Conservation (phyloP, 768 basidiomycete species). For the Boletus tomentosulus region DNA sequence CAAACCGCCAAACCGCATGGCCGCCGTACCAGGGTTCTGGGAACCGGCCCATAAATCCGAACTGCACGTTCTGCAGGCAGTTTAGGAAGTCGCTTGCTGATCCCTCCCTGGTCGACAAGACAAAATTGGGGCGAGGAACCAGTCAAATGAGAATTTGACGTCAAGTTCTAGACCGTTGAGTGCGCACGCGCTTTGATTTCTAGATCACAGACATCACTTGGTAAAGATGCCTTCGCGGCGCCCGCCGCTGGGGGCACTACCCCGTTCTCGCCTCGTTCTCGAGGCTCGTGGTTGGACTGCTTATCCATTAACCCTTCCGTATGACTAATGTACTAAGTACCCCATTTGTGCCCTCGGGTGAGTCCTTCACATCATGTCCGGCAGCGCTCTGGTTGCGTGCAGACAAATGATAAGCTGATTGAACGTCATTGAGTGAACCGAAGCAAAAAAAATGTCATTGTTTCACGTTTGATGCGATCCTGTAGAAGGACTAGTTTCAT, state of each 20-base stretch:
- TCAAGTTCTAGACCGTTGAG: constrained; percentile 23
- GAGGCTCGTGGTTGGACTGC: constrained; percentile 7
- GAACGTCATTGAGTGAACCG: neutral
- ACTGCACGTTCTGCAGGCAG: constrained; percentile 16
- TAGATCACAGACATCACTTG: constrained; percentile 3
- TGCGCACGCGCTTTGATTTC: neutral
- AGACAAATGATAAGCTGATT: neutral
- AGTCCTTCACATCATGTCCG: too few species aligned
- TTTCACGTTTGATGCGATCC: constrained; percentile 18
- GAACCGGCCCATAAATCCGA: too few species aligned
- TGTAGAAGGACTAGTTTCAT: constrained; percentile 7
- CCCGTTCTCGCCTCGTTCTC: constrained; percentile 12
- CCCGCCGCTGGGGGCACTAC: neutral
- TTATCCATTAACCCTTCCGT: constrained; percentile 12
- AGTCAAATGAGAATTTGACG: constrained; percentile 25
- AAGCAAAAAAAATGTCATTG: constrained; percentile 2
- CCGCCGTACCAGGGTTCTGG: too few species aligned
- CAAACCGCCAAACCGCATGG: too few species aligned
- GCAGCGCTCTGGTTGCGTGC: neutral
- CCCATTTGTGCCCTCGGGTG: constrained; percentile 11
- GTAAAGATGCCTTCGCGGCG: constrained; percentile 4
- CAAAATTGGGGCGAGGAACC: constrained; percentile 25
- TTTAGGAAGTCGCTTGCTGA: constrained; percentile 16
- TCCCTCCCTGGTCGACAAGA: constrained; percentile 15
- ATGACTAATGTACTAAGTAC: constrained; percentile 14